These are phyloP conservation scores for Aspergillus brunneoviolaceus DNA, from an alignment of 2,329 filamentous ascomycete genomes.

Conservation along the genomic window DNA sequence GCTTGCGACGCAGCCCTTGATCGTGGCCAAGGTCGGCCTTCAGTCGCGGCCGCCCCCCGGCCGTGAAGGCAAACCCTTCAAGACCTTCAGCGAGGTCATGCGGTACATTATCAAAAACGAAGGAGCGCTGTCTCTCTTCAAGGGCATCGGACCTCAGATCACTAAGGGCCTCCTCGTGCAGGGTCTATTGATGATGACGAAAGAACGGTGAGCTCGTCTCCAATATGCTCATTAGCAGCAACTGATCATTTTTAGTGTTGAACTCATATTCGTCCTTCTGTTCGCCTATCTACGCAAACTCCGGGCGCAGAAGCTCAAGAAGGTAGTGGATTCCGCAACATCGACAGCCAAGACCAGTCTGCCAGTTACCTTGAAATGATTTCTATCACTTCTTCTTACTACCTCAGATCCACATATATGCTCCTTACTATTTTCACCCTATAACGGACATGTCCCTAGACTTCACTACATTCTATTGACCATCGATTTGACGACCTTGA, in stretches of 20 bases:
- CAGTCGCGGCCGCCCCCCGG: constrained; percentile 87
- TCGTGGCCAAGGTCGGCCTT: constrained; percentile 94
- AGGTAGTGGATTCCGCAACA: constrained; percentile 63
- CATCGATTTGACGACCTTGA: background rate
- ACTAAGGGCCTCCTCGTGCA: constrained; percentile 91
- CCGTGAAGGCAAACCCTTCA: constrained; percentile 86
- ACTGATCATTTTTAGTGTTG: constrained; percentile 60
- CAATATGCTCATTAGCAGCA: background rate
- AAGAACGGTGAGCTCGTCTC: constrained; percentile 68
- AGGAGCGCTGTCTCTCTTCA: constrained; percentile 81
- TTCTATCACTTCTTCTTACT: background rate
- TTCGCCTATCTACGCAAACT: constrained; percentile 76
- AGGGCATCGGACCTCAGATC: constrained; percentile 93
- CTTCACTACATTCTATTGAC: background rate
- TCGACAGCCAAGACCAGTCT: constrained; percentile 58
- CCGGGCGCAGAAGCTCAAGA: constrained; percentile 67
- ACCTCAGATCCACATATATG: background rate
- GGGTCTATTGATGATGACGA: constrained; percentile 98
- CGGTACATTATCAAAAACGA: constrained; percentile 88
- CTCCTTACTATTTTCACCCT: background rate
- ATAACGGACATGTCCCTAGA: background rate
- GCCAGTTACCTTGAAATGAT: constrained; percentile 49
- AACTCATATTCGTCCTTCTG: constrained; percentile 81
- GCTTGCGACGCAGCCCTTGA: constrained; percentile 87
- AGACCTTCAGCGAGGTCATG: constrained; percentile 93